Conservation (phyloP, 345 rosid species). For the Boechera divaricarpa region DNA sequence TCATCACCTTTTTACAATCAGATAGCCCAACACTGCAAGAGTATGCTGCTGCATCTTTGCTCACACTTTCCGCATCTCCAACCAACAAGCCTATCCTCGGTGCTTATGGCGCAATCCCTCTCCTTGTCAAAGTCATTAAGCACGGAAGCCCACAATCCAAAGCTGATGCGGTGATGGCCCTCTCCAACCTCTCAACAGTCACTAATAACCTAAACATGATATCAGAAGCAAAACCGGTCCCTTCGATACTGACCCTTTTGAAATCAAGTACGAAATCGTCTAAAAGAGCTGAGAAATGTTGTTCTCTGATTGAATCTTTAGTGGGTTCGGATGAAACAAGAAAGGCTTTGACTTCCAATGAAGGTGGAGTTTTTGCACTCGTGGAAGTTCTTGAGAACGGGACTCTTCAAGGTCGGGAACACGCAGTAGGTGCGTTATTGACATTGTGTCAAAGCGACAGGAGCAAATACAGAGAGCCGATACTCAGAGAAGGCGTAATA, state of each 20-base stretch:
- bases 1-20: constrained; percentile 68
- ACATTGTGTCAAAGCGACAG: constrained; percentile 79
- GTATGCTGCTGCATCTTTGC: constrained; percentile 76
- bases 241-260: constrained; percentile 58
- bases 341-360: constrained; percentile 62
- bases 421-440: constrained; percentile 76
- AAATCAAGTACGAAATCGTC: constrained; percentile 71
- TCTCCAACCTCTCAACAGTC: constrained; percentile 81
- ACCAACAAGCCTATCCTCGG: constrained; percentile 77
- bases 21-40: constrained; percentile 62
- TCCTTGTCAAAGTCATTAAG: constrained; percentile 65
- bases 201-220: constrained; percentile 55
- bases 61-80: constrained; percentile 79
- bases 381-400: constrained; percentile 91
- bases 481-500: constrained; percentile 92
- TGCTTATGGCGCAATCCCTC: constrained; percentile 76
- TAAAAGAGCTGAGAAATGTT: constrained; percentile 84
- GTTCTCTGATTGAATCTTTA: constrained; percentile 72
- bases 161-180: constrained; percentile 51
- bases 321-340: constrained; percentile 64
- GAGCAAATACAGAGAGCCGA: constrained; percentile 81
- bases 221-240: constrained; percentile 60
- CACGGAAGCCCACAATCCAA: constrained; percentile 76
- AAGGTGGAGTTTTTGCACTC: constrained; percentile 80
- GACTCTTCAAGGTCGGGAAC: constrained; percentile 74